These are phyloP conservation scores for Ulvella scutata DNA, from an alignment of 139 green algal species.

Conservation along the genomic window DNA sequence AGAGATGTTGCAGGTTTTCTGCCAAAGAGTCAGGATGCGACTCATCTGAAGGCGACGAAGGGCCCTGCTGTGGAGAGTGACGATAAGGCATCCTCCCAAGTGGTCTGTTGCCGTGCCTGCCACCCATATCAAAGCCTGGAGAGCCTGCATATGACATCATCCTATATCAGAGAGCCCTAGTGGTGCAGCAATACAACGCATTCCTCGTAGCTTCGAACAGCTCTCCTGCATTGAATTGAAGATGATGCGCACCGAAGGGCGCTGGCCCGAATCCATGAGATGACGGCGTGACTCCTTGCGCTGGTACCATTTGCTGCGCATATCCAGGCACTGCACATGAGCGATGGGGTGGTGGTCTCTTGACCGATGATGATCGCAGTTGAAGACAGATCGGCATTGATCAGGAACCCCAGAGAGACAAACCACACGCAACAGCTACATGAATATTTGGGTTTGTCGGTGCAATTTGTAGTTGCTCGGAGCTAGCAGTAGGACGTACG, in stretches of 20 bases:
- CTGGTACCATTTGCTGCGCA: background rate
- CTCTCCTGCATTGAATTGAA: no score
- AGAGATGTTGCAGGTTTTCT: background rate
- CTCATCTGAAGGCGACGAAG: background rate
- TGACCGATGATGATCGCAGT: background rate
- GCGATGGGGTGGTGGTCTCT: background rate
- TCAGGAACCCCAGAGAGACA: background rate
- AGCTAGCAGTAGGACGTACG: no score
- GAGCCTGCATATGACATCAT: background rate
- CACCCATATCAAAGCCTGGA: background rate
- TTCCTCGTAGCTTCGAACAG: no score
- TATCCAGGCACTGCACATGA: background rate
- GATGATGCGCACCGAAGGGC: background rate
- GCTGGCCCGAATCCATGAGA: background rate
- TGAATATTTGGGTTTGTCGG: no score
- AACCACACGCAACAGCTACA: no score
- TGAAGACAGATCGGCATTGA: background rate
- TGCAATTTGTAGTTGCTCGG: no score
- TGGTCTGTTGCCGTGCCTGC: background rate
- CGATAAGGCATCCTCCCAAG: background rate
- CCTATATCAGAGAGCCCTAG: background rate
- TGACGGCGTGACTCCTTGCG: background rate
- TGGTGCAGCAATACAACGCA: no score
- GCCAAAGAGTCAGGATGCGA: background rate
- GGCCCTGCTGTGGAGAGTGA: background rate